Conservation (phyloP, 345 rosid genomes). For the Schrenkiella parvula region DNA sequence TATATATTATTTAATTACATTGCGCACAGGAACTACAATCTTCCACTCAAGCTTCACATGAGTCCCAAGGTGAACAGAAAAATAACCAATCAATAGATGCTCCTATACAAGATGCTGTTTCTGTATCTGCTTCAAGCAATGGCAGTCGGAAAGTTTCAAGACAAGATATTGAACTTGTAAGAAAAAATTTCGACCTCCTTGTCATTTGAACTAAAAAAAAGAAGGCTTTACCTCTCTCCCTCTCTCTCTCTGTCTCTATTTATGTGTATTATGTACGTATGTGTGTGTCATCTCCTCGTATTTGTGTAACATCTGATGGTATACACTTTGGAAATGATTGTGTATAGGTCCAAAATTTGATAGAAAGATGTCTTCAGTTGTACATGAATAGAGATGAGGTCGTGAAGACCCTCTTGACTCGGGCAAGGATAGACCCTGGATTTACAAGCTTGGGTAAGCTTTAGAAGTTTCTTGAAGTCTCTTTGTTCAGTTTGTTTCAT, state of each 20-base stretch:
- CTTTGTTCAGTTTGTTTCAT: background rate
- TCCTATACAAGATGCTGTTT: conserved; percentile 74
- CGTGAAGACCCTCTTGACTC: conserved; percentile 37
- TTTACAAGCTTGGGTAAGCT: conserved; percentile 44
- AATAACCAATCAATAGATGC: conserved; percentile 60
- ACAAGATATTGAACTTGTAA: conserved; percentile 92
- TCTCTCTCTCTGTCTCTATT: background rate
- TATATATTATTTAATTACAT: conserved; percentile 30
- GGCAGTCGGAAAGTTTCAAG: conserved; percentile 85
- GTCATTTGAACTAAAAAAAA: background rate
- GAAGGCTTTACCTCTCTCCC: conserved; percentile 1
- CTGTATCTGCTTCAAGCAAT: conserved; percentile 86
- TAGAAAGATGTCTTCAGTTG: conserved; percentile 54
- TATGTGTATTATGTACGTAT: background rate
- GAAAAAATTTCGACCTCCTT: background rate
- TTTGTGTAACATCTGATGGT: conserved; percentile 15
- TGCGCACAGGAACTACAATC: conserved; percentile 65
- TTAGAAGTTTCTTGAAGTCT: background rate
- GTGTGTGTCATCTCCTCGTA: background rate
- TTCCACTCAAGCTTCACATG: conserved; percentile 69
- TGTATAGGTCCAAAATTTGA: conserved; percentile 53
- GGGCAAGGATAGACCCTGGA: conserved; percentile 42
- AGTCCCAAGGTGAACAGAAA: conserved; percentile 72
- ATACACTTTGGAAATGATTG: conserved; percentile 1
- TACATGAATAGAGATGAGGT: conserved; percentile 53